A percentile compares a stretch with the other conserved stretches of the same genome.
Evolutionary conservation across 331 rosid genomes (phyloP).

Genomic region (Rhamnella rubrinervis): DNA sequence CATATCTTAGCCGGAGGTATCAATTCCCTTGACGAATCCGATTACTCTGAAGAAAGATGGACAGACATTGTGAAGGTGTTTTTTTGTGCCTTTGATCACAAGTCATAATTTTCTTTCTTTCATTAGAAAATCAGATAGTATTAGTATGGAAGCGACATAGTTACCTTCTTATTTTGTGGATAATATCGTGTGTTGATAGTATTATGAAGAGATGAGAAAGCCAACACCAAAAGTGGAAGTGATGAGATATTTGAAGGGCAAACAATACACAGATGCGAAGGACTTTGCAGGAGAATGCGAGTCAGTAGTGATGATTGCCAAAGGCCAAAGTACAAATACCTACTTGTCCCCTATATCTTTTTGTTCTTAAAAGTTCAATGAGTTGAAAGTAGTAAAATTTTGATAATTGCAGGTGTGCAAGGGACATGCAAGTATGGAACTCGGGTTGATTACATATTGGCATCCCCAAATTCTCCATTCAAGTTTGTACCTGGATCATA

Average conservation of each 20-base stretch:
- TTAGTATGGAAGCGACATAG: too few species aligned
- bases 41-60: constrained; percentile 94
- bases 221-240: constrained; percentile 92
- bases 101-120: not conserved
- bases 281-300: constrained; percentile 91
- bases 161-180: not conserved
- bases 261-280: constrained; percentile 81
- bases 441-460: constrained; percentile 78
- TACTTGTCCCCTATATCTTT: not conserved
- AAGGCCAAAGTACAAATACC: constrained; percentile 75
- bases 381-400: not conserved
- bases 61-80: constrained; percentile 85
- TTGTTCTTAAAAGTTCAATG: not conserved
- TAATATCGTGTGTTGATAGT: constrained; percentile 38
- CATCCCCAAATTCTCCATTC: constrained; percentile 62
- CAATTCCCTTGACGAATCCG: constrained; percentile 82
- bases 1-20: constrained; percentile 88
- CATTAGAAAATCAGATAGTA: too few species aligned
- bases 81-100: not conserved
- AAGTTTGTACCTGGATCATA: constrained; percentile 86
- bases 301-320: constrained; percentile 94
- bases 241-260: constrained; percentile 69
- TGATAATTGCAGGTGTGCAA: constrained; percentile 67
- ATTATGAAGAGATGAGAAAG: constrained; percentile 89
- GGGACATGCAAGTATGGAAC: constrained; percentile 97